Evolutionary conservation across 1,284 basidiomycete species (phyloP).

Genomic region (Rhodotorula sp.): DNA sequence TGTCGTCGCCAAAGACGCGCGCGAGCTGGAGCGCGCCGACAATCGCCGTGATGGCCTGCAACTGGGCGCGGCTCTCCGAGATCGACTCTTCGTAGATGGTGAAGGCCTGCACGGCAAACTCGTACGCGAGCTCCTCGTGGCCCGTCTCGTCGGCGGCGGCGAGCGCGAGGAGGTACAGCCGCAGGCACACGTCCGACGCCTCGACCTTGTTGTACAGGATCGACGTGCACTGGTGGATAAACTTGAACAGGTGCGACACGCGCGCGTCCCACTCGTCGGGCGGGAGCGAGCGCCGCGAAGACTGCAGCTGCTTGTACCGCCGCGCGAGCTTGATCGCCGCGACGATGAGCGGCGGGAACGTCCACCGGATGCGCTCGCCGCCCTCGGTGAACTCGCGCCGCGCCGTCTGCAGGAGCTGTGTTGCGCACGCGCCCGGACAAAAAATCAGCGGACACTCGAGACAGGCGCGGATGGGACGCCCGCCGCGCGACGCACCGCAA

Average conservation of each 20-base stretch:
- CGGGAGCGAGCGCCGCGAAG: constrained; percentile 46
- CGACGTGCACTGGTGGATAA: constrained; percentile 78
- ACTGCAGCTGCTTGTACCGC: constrained; percentile 64
- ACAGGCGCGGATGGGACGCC: background rate
- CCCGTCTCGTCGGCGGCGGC: constrained; percentile 89
- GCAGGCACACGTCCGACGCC: constrained; percentile 80
- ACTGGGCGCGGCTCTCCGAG: constrained; percentile 84
- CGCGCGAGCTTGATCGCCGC: constrained; percentile 85
- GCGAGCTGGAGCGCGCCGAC: constrained; percentile 82
- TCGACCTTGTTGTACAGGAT: constrained; percentile 89
- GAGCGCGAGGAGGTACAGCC: constrained; percentile 88
- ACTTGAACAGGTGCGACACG: constrained; percentile 81
- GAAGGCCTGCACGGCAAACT: constrained; percentile 93
- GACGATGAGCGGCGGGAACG: constrained; percentile 89
- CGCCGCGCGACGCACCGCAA: constrained; percentile 63
- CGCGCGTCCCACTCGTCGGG: constrained; percentile 81
- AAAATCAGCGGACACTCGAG: background rate
- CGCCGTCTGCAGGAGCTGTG: constrained; percentile 80
- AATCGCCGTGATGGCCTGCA: constrained; percentile 88
- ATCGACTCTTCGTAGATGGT: constrained; percentile 94
- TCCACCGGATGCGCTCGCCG: constrained; percentile 90
- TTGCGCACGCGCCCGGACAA: background rate
- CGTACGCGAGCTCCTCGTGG: constrained; percentile 90
- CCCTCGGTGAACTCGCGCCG: constrained; percentile 82
- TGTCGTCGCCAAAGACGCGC: constrained; percentile 81